Evolutionary conservation across 139 green algal species (phyloP), one percentile per base, ranked within the genome.

Genomic region (Limnomonas spitsbergensis): DNA sequence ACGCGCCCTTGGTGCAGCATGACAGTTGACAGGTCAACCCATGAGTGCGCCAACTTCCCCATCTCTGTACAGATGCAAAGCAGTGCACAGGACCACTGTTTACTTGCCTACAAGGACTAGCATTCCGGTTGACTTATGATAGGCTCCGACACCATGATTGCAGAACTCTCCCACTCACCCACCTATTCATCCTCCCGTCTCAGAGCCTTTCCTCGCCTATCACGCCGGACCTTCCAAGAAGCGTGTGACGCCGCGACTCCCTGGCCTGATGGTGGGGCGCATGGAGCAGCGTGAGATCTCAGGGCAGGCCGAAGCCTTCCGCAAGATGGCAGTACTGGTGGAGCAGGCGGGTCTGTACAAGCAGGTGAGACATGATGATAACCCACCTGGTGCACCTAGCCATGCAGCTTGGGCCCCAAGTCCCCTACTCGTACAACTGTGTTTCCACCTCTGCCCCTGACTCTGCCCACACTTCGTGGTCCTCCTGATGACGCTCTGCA

Each of bases 121-220:
- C n/a, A n/a, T n/a, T n/a, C n/a, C n/a, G n/a, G n/a, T n/a, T n/a
- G n/a, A n/a, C n/a, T n/a, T n/a, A n/a, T n/a, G n/a, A n/a, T n/a
- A n/a, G n/a, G n/a, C n/a, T n/a, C n/a, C n/a, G n/a, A 20, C 47
- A 61, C 47, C 20, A 61, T 61, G 47, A 14, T 20, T 61, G 14
- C 47, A 29, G 47, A 61, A 29, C 14, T 20, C 47, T 29, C 14
- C 47, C 14, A 20, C 20, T 61, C 47, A 29, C 47, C 47, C 14
- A 14, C 47, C 47, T 61, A 29, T 61, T 14, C 47, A n/a, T n/a
- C n/a, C n/a, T n/a, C 20, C 14, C 47, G 14, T 29, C 66, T 38
- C 66, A 32, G 69, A 76, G 69, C 69, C 69, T 20, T 76, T 76
- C 27, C 37, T 76, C 9, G 69, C 69, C 37, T 76, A 76, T 35